Evolutionary conservation across 306 rosid genomes (phyloP), one percentile per base, ranked within the genome.

Genomic region (Cicer chorassanicum): DNA sequence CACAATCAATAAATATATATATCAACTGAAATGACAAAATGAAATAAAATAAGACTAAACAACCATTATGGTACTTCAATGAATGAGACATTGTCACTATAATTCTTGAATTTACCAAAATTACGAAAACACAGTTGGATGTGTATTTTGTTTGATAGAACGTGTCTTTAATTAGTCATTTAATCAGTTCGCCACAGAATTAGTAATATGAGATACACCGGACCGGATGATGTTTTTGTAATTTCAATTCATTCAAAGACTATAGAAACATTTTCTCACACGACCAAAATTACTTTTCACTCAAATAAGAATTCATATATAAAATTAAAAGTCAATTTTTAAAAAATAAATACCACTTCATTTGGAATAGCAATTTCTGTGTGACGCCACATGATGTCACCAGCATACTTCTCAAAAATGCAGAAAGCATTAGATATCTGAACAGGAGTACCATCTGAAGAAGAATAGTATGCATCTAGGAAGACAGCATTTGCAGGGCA

Each of bases 311-410:
- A 50, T 50, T 50, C 5, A 14, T 50, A 63, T 6, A 50, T 65
- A 39, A 63, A 63, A 7, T 0, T 6, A 4, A 49, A 4, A 6
- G 3, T 9, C 8, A 8, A 21, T n/a, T 6, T 6, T 9, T n/a
- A 10, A 0, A 48, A 44, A 65, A 53, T 16, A 36, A 5, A 4
- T 41, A 77, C 68, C 78, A 49, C 46, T 68, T 80, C 59, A 7
- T 70, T 13, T 1, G 85, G 83, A 53, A 86, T 45, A 6, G 1
- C 70, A 0, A 6, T 12, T 73, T 87, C 90, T 11, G 93, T 78
- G 75, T 88, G 93, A 39, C 93, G 93, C 96, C 96, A 90, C 90
- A 85, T 75, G 69, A 85, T 76, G 46, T 83, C 78, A 3, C 90
- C 88, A 5, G 85, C 84, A 50, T 81, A 53, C 18, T 50, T 79